Evolutionary conservation across 2,329 filamentous ascomycete species (phyloP).

Genomic region (Aspergillaceae sp.): DNA sequence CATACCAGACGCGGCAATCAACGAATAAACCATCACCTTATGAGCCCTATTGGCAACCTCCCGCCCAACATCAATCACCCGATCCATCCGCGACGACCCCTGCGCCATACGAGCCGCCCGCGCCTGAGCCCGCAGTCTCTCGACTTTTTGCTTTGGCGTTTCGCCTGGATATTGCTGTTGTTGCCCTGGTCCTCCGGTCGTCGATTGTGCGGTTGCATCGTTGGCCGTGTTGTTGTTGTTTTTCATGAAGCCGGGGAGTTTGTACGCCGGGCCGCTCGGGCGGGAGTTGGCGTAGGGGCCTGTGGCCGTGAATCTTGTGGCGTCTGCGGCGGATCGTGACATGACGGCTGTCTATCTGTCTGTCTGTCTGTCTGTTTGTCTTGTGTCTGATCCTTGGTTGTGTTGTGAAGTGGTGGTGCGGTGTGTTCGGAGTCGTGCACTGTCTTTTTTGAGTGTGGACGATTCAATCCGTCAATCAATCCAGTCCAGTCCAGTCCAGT

Average conservation of each 20-base stretch:
- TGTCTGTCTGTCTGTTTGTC: background rate
- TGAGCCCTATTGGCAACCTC: constrained; percentile 54
- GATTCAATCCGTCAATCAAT: too few species aligned
- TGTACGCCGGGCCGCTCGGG: constrained; percentile 21
- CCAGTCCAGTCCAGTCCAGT: too few species aligned
- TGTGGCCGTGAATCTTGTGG: constrained; percentile 44
- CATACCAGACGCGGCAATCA: constrained; percentile 55
- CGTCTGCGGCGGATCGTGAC: constrained; percentile 42
- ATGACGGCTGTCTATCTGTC: constrained; percentile 18
- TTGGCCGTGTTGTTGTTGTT: constrained; percentile 2
- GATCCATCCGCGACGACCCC: constrained; percentile 49
- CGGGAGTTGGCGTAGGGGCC: constrained; percentile 42
- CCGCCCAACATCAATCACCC: constrained; percentile 45
- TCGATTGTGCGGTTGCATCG: too few species aligned
- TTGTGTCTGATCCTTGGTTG: background rate
- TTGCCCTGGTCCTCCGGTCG: background rate
- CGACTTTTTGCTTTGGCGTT: constrained; percentile 61
- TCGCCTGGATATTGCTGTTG: constrained; percentile 35
- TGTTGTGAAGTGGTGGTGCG: background rate
- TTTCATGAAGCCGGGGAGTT: constrained; percentile 22
- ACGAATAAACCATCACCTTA: constrained; percentile 49
- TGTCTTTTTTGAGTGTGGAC: too few species aligned
- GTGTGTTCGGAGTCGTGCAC: too few species aligned
- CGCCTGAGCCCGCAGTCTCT: constrained; percentile 59
- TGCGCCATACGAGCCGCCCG: constrained; percentile 56